These are phyloP conservation scores for Crucihimalaya himalaica DNA, from an alignment of 345 rosid species.

Conservation along the genomic window DNA sequence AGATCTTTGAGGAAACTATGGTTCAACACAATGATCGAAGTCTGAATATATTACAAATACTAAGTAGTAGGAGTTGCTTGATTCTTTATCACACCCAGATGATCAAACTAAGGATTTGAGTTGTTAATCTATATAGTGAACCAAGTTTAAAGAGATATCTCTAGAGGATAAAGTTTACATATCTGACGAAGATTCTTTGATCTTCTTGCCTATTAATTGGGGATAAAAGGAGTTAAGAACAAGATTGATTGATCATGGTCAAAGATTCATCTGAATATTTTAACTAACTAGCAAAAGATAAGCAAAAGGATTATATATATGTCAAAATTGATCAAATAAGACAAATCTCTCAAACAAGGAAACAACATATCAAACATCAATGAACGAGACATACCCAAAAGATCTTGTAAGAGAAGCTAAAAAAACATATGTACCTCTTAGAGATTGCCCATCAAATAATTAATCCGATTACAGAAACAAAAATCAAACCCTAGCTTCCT, in stretches of 20 bases:
- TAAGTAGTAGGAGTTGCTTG: neutral
- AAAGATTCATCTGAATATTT: slow-evolving; percentile 18
- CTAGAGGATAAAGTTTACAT: slow-evolving; percentile 4
- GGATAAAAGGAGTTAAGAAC: neutral
- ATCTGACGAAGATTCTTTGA: neutral
- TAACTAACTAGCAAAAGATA: neutral
- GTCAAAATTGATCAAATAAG: neutral
- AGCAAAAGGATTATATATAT: neutral
- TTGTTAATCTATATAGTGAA: neutral
- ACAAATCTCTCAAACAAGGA: neutral
- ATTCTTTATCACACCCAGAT: neutral
- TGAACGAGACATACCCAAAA: neutral
- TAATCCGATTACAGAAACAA: slow-evolving; percentile 12
- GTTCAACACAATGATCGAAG: neutral
- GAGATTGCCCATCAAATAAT: slow-evolving; percentile 16
- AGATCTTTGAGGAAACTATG: slow-evolving; percentile 3
- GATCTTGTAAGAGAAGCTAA: neutral
- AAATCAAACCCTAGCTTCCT: neutral
- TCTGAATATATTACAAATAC: neutral
- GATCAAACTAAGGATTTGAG: too few species aligned
- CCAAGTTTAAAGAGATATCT: slow-evolving; percentile 2
- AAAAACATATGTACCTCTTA: slow-evolving; percentile 38
- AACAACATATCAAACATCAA: slow-evolving; percentile 10
- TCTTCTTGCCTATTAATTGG: slow-evolving; percentile 5
- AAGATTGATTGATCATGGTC: slow-evolving; percentile 14